phyloP scores from a whole-genome alignment of 768 basidiomycete genomes.

The Tubosaeta brunneosetosa region DNA sequence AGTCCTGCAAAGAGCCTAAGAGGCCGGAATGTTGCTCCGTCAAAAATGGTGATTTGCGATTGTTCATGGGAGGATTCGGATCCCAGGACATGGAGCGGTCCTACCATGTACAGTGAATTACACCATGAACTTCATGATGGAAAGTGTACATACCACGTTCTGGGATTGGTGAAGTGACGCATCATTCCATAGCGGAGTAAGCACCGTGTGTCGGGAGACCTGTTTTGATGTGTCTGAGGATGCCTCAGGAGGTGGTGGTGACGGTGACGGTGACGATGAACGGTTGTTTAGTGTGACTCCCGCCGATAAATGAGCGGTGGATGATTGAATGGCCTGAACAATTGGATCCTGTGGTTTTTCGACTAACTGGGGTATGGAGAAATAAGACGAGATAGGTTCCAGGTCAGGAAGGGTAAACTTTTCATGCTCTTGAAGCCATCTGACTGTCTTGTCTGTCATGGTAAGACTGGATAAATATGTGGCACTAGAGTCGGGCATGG shows the following conservation, averaged over 20 bases:
- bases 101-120: conserved; percentile 26
- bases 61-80: conserved; percentile 32
- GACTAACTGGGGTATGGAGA: conserved; percentile 62
- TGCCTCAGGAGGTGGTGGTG: background rate
- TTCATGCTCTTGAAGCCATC: conserved; percentile 18
- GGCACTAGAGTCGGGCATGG: too few species aligned
- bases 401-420: conserved; percentile 24
- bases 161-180: conserved; percentile 2
- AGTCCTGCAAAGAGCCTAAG: conserved; percentile 53
- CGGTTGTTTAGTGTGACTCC: background rate
- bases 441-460: conserved; percentile 3
- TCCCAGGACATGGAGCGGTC: conserved; percentile 63
- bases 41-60: conserved; percentile 51
- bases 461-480: too few species aligned
- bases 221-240: background rate
- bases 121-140: background rate
- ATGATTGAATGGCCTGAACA: conserved; percentile 47
- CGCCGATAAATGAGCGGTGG: background rate
- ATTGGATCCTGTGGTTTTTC: conserved; percentile 79
- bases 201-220: background rate
- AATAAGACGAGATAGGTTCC: conserved; percentile 40
- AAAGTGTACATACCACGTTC: conserved; percentile 12
- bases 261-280: background rate
- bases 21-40: conserved; percentile 58
- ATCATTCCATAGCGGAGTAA: conserved; percentile 19